Evolutionary conservation across 495 filamentous ascomycete species (phyloP), one percentile per base, ranked within the genome.

Genomic region (Aspergillus bridgeri): DNA sequence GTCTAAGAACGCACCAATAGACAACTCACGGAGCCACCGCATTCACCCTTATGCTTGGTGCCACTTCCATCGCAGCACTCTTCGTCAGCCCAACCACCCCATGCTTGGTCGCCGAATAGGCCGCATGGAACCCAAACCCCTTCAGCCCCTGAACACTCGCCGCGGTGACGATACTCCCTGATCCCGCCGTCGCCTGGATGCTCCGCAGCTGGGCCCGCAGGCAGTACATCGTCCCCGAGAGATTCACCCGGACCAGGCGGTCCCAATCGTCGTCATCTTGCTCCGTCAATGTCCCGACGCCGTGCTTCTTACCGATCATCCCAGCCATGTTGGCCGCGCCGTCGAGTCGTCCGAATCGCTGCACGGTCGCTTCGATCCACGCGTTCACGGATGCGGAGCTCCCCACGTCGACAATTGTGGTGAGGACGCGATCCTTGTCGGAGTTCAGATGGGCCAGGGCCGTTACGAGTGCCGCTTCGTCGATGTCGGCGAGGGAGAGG

Each of bases 41-140:
- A 68, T 89, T 89, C 23, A 88, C 77, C 53, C 85, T 69, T 57
- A 87, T 78, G 19, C 69, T 72, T 47, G 72, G 77, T 9, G 82
- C 82, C 48, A 76, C 5, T 13, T 47, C 44, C 3, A 45, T 5
- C 43, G 43, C 43, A n/a, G 43, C 43, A 13, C 43, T 45, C 43
- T 45, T 45, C 4, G 15, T 11, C 43, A 45, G 4, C 5, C 43
- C 43, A 13, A 45, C 11, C 15, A 3, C 43, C 5, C 4, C 43
- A 45, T 45, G 43, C 19, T 45, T 45, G 43, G 4, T 45, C 4
- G 43, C 43, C 3, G 4, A 3, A 13, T n/a, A 45, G 3, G 15
- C 43, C 11, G 43, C 43, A 5, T 11, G 4, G 3, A 5, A 5
- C 43, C 3, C 17, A 45, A n/a, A 45, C 3, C 43, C 43, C 43